These are phyloP conservation scores for Circinella umbellata DNA, from an alignment of 371 early-diverging fungal species.

Conservation along the genomic window DNA sequence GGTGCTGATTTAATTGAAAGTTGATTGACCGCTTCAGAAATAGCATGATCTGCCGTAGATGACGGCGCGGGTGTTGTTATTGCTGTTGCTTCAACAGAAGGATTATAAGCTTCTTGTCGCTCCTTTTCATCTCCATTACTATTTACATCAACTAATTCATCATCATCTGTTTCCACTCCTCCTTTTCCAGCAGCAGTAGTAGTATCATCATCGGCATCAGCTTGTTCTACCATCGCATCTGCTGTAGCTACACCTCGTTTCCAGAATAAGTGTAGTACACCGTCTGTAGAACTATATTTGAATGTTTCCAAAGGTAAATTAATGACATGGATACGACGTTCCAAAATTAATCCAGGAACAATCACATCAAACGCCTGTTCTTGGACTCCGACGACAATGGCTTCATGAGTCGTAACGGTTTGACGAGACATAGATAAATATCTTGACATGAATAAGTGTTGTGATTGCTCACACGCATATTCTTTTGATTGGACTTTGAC, in stretches of 20 bases:
- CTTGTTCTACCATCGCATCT: conserved; percentile 31
- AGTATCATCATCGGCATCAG: conserved; percentile 24
- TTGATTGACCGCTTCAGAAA: conserved; percentile 14
- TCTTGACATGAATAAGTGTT: conserved; percentile 64
- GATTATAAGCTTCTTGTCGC: not conserved
- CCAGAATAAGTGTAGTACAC: conserved; percentile 58
- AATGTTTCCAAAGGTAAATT: conserved; percentile 44
- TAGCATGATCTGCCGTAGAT: conserved; percentile 13
- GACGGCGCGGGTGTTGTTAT: conserved; percentile 16
- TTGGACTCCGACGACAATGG: conserved; percentile 53
- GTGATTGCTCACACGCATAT: conserved; percentile 77
- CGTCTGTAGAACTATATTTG: conserved; percentile 43
- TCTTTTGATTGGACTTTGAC: conserved; percentile 63
- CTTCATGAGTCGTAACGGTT: conserved; percentile 37
- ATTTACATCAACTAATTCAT: no score
- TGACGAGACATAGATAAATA: conserved; percentile 43
- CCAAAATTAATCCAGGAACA: conserved; percentile 61
- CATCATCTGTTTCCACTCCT: not conserved
- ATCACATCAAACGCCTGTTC: conserved; percentile 67
- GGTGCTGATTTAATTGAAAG: conserved; percentile 22
- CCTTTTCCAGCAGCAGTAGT: not conserved
- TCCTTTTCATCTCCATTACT: not conserved
- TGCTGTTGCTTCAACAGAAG: not conserved
- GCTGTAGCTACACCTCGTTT: conserved; percentile 42
- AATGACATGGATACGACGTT: conserved; percentile 55